Conservation (phyloP, 176 grass and related monocot species). For the Triticum timopheevii region DNA sequence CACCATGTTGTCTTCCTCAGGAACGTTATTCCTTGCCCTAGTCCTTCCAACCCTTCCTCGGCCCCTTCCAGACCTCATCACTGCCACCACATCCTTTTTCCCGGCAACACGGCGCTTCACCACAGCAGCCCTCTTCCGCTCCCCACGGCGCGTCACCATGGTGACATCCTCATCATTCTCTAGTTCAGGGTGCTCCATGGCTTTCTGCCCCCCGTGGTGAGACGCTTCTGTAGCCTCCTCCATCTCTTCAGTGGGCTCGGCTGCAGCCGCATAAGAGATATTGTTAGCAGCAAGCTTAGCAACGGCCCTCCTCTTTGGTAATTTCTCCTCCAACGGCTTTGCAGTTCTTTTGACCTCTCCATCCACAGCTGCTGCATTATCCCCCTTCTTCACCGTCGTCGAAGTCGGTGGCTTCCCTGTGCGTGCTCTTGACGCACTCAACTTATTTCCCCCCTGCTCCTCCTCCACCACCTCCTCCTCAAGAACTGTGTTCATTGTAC, state of each 20-base stretch:
- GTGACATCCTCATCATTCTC: neutral
- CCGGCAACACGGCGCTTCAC: neutral
- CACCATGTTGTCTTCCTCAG: neutral
- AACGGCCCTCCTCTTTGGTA: neutral
- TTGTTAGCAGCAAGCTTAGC: neutral
- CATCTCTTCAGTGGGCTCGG: neutral
- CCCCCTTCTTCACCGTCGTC: neutral
- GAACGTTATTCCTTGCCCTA: conserved; percentile 13
- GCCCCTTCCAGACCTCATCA: conserved; percentile 4
- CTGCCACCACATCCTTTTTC: conserved; percentile 27
- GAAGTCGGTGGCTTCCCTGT: neutral
- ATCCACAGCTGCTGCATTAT: neutral
- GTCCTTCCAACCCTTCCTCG: neutral
- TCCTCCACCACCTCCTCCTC: neutral
- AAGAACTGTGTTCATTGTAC: neutral
- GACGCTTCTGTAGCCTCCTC: neutral
- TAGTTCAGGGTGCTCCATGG: neutral
- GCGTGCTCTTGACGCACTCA: conserved; percentile 5
- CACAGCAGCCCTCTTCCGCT: conserved; percentile 17
- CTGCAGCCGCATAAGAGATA: neutral
- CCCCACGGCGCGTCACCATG: neutral
- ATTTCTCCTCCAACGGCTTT: conserved; percentile 19
- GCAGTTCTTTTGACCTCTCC: neutral
- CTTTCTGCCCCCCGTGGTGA: neutral
- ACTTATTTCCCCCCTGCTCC: neutral